Evolutionary conservation across 345 rosid species (phyloP), one percentile per base, ranked within the genome.

Genomic region (Syzygium oleosum): DNA sequence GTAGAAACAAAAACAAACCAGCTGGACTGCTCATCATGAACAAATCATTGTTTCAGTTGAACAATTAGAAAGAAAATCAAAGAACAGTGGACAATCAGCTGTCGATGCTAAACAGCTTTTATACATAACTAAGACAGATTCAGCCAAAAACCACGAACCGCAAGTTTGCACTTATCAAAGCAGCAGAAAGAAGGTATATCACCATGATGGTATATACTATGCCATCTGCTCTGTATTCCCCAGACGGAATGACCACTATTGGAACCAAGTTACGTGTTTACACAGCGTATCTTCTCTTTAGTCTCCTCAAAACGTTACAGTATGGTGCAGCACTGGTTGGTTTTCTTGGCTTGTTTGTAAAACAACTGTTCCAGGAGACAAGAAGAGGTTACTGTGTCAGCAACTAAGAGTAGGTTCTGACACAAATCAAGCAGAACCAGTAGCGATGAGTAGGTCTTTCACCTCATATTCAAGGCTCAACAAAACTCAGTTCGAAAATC

Each of bases 321-420:
- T 87, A 96, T 88, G 79, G 97, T 93, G 89, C 99, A 96, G 92
- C 99, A 97, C 85, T 92, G 94, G 89, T 97, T 97, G 51, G 97
- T 95, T 91, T 96, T 95, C 95, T 95, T 95, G 15, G 99, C 98
- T 89, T 95, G 98, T 94, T 96, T 97, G 96, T 97, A 97, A 91
- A 97, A 97, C 99, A 97, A 95, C 99, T 96, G 98, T 91, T 89
- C 84, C 90, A 90, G 84, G 87, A 83, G 86, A 83, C 88, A 84
- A 86, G 85, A 17, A 56, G 46, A 78, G 54, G 43, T 46, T 84
- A 55, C 27, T 61, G 9, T 59, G 84, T 51, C 38, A 34, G 87
- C 84, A 58, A 22, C 73, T 38, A 14, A 19, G 59, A 22, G 34
- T 21, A 38, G 13, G 14, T 77, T 22, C 65, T 12, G 51, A 52